A percentile compares a stretch with the other conserved stretches of the same genome.
phyloP scores from a whole-genome alignment of 306 rosid genomes.

The Casuarina equisetifolia region DNA sequence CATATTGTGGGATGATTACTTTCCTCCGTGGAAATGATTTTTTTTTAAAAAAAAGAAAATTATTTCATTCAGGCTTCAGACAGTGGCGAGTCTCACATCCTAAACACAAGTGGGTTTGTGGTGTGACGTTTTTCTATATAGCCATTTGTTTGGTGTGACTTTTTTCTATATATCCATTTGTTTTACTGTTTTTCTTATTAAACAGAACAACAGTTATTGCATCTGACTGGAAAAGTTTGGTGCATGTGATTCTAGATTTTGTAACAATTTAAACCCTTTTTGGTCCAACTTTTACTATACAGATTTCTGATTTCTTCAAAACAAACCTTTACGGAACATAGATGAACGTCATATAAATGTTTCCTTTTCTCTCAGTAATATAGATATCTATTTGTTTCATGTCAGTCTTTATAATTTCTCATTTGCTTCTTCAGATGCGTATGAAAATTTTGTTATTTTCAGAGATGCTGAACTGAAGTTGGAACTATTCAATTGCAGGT shows the following conservation, averaged over 20 bases:
- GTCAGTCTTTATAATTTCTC: background rate
- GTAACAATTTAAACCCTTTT: background rate
- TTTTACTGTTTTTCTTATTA: background rate
- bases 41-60: no score
- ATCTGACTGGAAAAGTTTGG: background rate
- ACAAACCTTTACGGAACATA: background rate
- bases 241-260: slow-evolving; percentile 3
- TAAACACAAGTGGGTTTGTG: no score
- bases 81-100: background rate
- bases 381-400: background rate
- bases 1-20: background rate
- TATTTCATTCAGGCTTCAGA: background rate
- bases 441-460: background rate
- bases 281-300: background rate
- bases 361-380: background rate
- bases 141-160: background rate
- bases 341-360: background rate
- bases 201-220: background rate
- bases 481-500: slow-evolving; percentile 31
- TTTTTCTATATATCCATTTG: background rate
- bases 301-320: background rate
- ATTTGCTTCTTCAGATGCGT: background rate
- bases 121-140: no score
- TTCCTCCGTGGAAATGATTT: no score
- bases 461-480: slow-evolving; percentile 23